These are phyloP conservation scores for Mucor mucedo DNA, from an alignment of 371 early-diverging fungal species.

Conservation along the genomic window DNA sequence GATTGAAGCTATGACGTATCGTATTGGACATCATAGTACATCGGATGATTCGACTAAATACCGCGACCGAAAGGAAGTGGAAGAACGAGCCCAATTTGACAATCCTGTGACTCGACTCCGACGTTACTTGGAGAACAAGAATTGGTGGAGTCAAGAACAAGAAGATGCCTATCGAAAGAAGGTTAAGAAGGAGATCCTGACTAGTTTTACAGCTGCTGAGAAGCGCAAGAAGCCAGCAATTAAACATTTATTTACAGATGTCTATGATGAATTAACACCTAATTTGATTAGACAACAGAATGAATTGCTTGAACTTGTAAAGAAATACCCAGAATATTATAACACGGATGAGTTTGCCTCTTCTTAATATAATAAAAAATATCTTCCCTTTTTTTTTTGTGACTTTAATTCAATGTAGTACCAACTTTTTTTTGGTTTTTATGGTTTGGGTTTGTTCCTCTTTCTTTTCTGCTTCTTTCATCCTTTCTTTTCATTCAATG, in stretches of 20 bases:
- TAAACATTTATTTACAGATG: conserved; percentile 89
- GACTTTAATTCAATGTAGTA: no score
- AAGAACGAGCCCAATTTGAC: conserved; percentile 77
- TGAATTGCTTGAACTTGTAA: conserved; percentile 78
- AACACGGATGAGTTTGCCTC: conserved; percentile 55
- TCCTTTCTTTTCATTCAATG: conserved; percentile 27
- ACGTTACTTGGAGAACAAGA: conserved; percentile 82
- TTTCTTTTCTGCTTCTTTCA: background rate
- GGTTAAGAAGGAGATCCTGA: conserved; percentile 73
- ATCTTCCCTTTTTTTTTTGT: no score
- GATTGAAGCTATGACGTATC: conserved; percentile 97
- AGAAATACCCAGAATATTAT: conserved; percentile 91
- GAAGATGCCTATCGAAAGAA: conserved; percentile 70
- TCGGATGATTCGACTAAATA: conserved; percentile 98
- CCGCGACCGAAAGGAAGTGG: conserved; percentile 81
- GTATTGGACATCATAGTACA: conserved; percentile 96
- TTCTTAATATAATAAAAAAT: conserved; percentile 8
- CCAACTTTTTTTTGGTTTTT: no score
- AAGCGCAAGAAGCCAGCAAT: conserved; percentile 86
- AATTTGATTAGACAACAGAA: conserved; percentile 77
- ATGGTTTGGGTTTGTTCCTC: no score
- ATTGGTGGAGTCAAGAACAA: conserved; percentile 85
- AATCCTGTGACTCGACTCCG: conserved; percentile 92
- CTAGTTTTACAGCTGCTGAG: conserved; percentile 85
- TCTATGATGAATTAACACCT: conserved; percentile 87